Percentiles rank a stretch among this genome's conserved stretches.
phyloP scores from a whole-genome alignment of 345 rosid genomes.

The Hevea brasiliensis region DNA sequence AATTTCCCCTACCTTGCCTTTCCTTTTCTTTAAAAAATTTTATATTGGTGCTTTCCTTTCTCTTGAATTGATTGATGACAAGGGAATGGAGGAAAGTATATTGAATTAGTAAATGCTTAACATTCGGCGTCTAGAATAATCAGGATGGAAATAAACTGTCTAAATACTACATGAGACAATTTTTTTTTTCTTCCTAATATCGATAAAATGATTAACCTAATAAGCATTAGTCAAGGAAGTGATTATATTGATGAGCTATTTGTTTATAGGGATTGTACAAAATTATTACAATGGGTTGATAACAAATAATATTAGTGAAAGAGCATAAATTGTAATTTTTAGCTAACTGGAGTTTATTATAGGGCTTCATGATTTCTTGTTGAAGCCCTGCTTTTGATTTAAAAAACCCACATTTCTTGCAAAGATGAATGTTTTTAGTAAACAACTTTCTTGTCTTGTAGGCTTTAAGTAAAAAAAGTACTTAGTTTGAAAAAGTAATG shows the following conservation, averaged over 20 bases:
- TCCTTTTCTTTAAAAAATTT: too few species aligned
- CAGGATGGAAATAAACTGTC: neutral
- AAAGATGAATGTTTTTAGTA: neutral
- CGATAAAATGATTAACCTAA: neutral
- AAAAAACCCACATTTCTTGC: too few species aligned
- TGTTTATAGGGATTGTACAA: neutral
- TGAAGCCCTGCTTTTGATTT: neutral
- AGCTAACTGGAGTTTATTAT: neutral
- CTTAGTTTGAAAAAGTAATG: neutral
- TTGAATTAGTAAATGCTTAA: neutral
- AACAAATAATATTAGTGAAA: neutral
- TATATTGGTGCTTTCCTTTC: neutral
- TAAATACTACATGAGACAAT: too few species aligned
- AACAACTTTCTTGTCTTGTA: neutral
- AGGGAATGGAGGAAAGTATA: neutral
- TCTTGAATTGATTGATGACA: neutral
- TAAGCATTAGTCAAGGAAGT: neutral
- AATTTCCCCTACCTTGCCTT: neutral
- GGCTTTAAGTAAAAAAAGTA: neutral
- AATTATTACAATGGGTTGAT: neutral
- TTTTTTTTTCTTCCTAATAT: too few species aligned
- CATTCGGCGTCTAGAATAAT: neutral
- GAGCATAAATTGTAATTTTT: neutral
- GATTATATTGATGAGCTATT: neutral
- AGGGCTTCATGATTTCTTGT: neutral